phyloP scores from a whole-genome alignment of 2,329 filamentous ascomycete species.

The Myriosclerotinia duriaeana region DNA sequence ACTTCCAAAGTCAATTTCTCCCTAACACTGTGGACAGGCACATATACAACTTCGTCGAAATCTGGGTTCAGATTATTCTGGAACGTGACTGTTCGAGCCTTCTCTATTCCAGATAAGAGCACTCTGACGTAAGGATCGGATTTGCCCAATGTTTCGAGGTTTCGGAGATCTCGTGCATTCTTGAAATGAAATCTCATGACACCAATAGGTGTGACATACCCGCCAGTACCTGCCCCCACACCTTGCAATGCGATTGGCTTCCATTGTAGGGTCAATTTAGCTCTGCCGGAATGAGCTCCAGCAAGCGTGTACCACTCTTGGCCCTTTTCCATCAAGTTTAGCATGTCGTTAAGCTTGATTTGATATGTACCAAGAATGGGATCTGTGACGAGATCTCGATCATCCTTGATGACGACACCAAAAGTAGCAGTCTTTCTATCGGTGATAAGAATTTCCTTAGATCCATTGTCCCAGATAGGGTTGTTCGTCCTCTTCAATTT shows the following conservation, averaged over 20 bases:
- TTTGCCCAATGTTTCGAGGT: conserved; percentile 93
- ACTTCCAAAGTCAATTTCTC: conserved; percentile 88
- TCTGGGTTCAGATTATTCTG: conserved; percentile 93
- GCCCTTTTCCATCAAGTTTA: conserved; percentile 86
- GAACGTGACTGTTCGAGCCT: conserved; percentile 90
- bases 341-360: conserved; percentile 90
- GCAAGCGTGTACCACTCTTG: conserved; percentile 94
- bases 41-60: conserved; percentile 93
- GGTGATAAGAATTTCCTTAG: conserved; percentile 92
- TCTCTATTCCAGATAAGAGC: conserved; percentile 84
- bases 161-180: conserved; percentile 77
- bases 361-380: conserved; percentile 88
- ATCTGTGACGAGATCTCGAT: conserved; percentile 80
- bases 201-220: conserved; percentile 90
- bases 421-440: conserved; percentile 88
- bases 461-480: conserved; percentile 90
- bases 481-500: conserved; percentile 97
- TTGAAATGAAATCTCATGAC: conserved; percentile 94
- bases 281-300: conserved; percentile 77
- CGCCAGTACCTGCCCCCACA: conserved; percentile 71
- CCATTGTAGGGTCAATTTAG: conserved; percentile 91
- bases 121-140: conserved; percentile 94
- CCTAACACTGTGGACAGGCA: conserved; percentile 80
- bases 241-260: conserved; percentile 88
- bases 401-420: conserved; percentile 91